Conservation (phyloP, 1,284 basidiomycete species). For the Fomes fomentarius region DNA sequence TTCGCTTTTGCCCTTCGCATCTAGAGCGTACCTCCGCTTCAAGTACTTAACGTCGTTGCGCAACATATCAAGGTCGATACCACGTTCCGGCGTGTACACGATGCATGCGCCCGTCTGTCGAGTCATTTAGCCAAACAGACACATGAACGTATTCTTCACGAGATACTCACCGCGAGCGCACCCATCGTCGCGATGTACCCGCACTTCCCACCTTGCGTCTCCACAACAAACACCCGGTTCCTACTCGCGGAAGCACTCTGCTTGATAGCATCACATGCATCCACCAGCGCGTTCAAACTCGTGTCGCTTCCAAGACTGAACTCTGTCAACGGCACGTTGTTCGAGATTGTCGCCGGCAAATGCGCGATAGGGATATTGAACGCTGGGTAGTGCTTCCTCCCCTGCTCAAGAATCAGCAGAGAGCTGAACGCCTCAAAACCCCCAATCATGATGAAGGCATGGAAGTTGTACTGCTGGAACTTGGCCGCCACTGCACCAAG, state of each 20-base stretch:
- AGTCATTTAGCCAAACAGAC: slow-evolving; percentile 9
- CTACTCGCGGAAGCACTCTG: slow-evolving; percentile 95
- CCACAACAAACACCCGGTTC: slow-evolving; percentile 96
- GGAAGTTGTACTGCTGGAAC: slow-evolving; percentile 86
- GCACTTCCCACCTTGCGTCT: slow-evolving; percentile 96
- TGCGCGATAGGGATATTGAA: slow-evolving; percentile 95
- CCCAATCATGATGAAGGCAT: slow-evolving; percentile 89
- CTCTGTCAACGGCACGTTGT: slow-evolving; percentile 98
- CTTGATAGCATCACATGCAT: slow-evolving; percentile 97
- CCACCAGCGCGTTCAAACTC: slow-evolving; percentile 95
- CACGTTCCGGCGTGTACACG: slow-evolving; percentile 93
- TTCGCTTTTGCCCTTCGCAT: slow-evolving; percentile 88
- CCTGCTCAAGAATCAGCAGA: slow-evolving; percentile 79
- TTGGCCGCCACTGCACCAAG: slow-evolving; percentile 87
- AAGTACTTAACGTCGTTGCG: slow-evolving; percentile 89
- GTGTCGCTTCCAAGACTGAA: slow-evolving; percentile 96
- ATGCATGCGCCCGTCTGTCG: slow-evolving; percentile 85
- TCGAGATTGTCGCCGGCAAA: slow-evolving; percentile 94
- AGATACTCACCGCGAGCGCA: slow-evolving; percentile 80
- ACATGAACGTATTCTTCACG: background rate
- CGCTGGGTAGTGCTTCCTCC: slow-evolving; percentile 81
- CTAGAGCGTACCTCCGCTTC: slow-evolving; percentile 84
- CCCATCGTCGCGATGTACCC: slow-evolving; percentile 97
- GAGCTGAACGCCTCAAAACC: slow-evolving; percentile 95
- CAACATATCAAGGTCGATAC: slow-evolving; percentile 83